Base-by-base conservation (phyloP, 805 yeast genomes). In the Suhomyces xylopsoci region DNA sequence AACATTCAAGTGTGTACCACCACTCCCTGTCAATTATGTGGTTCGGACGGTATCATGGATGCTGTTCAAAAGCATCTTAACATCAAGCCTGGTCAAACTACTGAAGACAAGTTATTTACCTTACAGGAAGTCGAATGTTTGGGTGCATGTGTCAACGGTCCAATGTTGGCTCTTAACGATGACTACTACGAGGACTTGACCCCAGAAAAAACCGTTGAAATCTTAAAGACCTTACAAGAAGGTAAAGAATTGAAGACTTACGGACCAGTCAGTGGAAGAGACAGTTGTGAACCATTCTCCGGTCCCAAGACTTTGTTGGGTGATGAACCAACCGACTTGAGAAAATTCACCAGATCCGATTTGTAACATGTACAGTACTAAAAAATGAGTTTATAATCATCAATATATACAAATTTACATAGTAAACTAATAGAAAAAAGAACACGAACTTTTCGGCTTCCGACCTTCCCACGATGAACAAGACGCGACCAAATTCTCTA, bases 121-220 rank as follows among this genome's bases (percentile, higher is more conserved):
- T 73, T 89, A 57, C 89, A 88, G 63, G 96, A 89, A 70, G 96
- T 89, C 57, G 96, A 89, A 73, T 89, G 96, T 73, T 81, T 88
- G 48, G 96, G 96, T 53, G 96, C 96, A 3, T 89, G 96, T 78
- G 91, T 89, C 48, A 89, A 89, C 69, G 96, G 88, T 7, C 96
- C 96, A 50, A 89, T 89, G 90, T 76, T 90, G 51, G 96, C 89
- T 55, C 74, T 89, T 50, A 88, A 88, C 69, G 96, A 89, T 71
- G 91, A 87, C 66, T 89, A 76, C 72, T 85, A 79, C 64, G 96
- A 89, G 73, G 96, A 89, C 69, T 79, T 89, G 70, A 86, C 92
- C 34, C 78, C 84, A 22, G 87, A 85, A 57, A 79, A 81, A 45
- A 81, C 87, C 25, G 79, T 81, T 34, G 77, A 79, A 55, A 68